Conservation (phyloP, 805 yeast species). For the Metschnikowia continentalis region DNA sequence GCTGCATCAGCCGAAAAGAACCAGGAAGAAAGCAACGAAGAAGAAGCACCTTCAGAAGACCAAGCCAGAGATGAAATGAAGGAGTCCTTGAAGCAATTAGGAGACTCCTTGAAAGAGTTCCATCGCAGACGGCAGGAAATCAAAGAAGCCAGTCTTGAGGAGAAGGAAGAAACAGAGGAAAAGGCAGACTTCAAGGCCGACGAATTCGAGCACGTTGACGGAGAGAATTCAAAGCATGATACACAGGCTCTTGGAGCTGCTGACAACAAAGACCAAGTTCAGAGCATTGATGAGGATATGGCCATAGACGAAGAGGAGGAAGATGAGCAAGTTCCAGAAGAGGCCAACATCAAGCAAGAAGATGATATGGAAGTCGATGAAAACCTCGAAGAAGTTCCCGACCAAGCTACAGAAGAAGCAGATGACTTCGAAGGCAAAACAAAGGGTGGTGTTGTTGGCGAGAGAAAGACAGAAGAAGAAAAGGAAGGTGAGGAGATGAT, state of each 20-base stretch:
- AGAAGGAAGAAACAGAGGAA: constrained; percentile 44
- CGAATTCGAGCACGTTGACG: constrained; percentile 80
- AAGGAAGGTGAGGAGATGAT: constrained; percentile 11
- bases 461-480: constrained; percentile 31
- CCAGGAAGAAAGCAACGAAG: constrained; percentile 35
- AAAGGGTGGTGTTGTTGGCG: constrained; percentile 49
- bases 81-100: constrained; percentile 80
- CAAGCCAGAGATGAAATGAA: constrained; percentile 62
- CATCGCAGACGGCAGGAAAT: constrained; percentile 89
- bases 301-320: constrained; percentile 69
- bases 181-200: constrained; percentile 71
- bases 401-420: constrained; percentile 19
- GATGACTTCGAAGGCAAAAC: constrained; percentile 49
- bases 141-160: constrained; percentile 51
- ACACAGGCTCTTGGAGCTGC: constrained; percentile 95
- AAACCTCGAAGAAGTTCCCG: constrained; percentile 24
- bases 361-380: constrained; percentile 29
- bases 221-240: constrained; percentile 70
- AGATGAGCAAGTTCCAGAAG: constrained; percentile 21
- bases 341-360: constrained; percentile 25
- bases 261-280: constrained; percentile 63
- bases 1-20: constrained; percentile 37
- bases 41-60: constrained; percentile 40
- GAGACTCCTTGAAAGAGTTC: constrained; percentile 88
- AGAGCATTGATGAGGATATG: constrained; percentile 70